Evolutionary conservation across 1,284 basidiomycete species (phyloP).

Genomic region (Peniophora sp.): DNA sequence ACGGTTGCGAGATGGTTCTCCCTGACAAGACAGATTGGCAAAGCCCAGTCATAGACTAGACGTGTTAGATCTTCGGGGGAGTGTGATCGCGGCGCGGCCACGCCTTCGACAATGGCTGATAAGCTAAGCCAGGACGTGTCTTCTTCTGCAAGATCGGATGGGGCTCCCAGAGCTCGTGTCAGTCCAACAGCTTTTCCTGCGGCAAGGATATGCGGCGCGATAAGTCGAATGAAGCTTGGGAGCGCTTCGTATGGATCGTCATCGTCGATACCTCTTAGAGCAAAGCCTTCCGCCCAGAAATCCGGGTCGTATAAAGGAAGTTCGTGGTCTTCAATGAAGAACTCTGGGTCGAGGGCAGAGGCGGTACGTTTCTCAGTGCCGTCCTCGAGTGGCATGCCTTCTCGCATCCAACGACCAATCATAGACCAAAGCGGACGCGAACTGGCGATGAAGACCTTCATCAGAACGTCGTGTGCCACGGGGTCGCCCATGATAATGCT

Average conservation of each 20-base stretch:
- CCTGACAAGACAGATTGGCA: conserved; percentile 46
- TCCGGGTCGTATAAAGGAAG: conserved; percentile 61
- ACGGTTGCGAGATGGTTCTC: conserved; percentile 52
- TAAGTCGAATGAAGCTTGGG: conserved; percentile 52
- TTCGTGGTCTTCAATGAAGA: conserved; percentile 72
- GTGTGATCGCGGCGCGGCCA: conserved; percentile 15
- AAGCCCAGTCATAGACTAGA: conserved; percentile 56
- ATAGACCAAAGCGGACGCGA: conserved; percentile 70
- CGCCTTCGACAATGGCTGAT: background rate
- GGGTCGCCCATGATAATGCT: conserved; percentile 49
- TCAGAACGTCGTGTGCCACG: conserved; percentile 44
- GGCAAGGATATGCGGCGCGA: conserved; percentile 52
- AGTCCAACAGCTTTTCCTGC: conserved; percentile 79
- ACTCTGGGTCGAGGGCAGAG: conserved; percentile 60
- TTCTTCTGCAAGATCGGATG: conserved; percentile 3
- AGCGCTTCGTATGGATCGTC: conserved; percentile 30
- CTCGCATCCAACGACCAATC: conserved; percentile 64
- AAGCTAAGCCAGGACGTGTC: conserved; percentile 10
- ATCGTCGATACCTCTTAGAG: conserved; percentile 36
- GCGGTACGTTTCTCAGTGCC: conserved; percentile 11
- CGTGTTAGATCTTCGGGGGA: conserved; percentile 55
- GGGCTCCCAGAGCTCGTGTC: conserved; percentile 37
- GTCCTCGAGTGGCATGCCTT: conserved; percentile 55
- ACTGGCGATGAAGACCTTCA: conserved; percentile 52
- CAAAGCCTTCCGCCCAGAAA: conserved; percentile 75